phyloP scores from a whole-genome alignment of 2,329 filamentous ascomycete species.

The Cercospora sp. region DNA sequence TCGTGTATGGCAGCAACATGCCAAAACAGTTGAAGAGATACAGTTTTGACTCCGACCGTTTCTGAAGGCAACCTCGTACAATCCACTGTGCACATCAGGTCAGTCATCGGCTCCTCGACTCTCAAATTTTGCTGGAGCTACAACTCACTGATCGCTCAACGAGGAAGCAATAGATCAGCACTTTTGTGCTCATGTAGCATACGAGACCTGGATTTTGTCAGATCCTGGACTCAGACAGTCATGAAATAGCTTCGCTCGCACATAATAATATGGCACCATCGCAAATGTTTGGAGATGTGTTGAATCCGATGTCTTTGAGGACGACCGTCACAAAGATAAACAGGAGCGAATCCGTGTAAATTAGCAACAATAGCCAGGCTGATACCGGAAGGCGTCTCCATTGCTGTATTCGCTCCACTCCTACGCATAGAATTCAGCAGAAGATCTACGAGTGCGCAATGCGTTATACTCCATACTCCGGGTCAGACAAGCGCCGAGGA shows the following conservation, averaged over 20 bases:
- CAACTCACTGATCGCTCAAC: slow-evolving; percentile 19
- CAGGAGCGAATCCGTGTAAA: slow-evolving; percentile 21
- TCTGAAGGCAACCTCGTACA: slow-evolving; percentile 19
- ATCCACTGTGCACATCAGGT: slow-evolving; percentile 15
- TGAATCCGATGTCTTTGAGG: slow-evolving; percentile 20
- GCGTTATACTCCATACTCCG: slow-evolving; percentile 2
- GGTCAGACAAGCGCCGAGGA: slow-evolving; percentile 22
- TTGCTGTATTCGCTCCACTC: slow-evolving; percentile 15
- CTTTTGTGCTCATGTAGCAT: slow-evolving; percentile 21
- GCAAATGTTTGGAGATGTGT: slow-evolving; percentile 14
- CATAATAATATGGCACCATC: slow-evolving; percentile 19
- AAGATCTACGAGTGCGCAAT: background rate
- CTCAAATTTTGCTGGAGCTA: background rate
- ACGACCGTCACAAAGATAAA: slow-evolving; percentile 22
- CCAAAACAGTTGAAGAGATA: slow-evolving; percentile 25
- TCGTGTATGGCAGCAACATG: slow-evolving; percentile 20
- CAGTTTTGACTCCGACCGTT: slow-evolving; percentile 11
- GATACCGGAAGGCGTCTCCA: slow-evolving; percentile 19
- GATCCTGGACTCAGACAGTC: background rate
- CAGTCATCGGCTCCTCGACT: background rate
- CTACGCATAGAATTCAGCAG: background rate
- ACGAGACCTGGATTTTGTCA: background rate
- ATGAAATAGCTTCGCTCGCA: background rate
- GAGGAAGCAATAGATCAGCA: slow-evolving; percentile 20
- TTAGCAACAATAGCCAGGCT: slow-evolving; percentile 14